Evolutionary conservation across 257 asterid genomes (phyloP), one percentile per base, ranked within the genome.

Genomic region (Primulina huaijiensis): DNA sequence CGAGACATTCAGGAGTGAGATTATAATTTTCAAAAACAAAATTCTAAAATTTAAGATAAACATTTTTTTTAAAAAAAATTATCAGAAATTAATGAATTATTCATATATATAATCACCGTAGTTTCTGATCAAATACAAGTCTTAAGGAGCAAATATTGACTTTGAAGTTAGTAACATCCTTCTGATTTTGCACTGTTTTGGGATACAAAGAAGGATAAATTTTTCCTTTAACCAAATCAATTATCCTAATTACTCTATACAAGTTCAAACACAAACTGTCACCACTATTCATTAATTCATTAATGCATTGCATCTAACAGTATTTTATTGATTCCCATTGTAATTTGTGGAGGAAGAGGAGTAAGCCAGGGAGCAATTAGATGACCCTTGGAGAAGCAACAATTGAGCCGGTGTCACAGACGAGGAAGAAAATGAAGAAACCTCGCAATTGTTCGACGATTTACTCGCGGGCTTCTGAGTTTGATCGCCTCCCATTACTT

Each of bases 281-380:
- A n/a, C 57, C 57, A 57, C 75, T 71, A 62, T 53, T 30, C 35
- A 33, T 8, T 10, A 31, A 62, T 53, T 30, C 35, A 33, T 8
- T 11, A 31, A 11, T 2, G 50, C 34, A 38, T 33, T 38, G 55
- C 60, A 11, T 20, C 58, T 64, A 30, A 43, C 30, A 72, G 16
- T 60, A 62, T 66, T 60, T 77, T 58, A 75, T 62, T 75, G 78
- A 6, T 73, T 72, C 75, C 82, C 75, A 43, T 77, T 61, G 77
- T 75, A 85, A 74, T 76, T 85, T 61, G 84, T 76, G 33, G 91
- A 85, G 16, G 96, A 85, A 43, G 90, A 82, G 4, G 92, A 83
- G 81, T 86, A 85, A 67, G 75, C 81, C 14, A 82, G 75, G 60
- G 96, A 86, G 77, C 86, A 80, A 66, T 83, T 85, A 50, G 89